Base-by-base conservation (phyloP, 257 asterid genomes). In the Gentiana macrophylla region DNA sequence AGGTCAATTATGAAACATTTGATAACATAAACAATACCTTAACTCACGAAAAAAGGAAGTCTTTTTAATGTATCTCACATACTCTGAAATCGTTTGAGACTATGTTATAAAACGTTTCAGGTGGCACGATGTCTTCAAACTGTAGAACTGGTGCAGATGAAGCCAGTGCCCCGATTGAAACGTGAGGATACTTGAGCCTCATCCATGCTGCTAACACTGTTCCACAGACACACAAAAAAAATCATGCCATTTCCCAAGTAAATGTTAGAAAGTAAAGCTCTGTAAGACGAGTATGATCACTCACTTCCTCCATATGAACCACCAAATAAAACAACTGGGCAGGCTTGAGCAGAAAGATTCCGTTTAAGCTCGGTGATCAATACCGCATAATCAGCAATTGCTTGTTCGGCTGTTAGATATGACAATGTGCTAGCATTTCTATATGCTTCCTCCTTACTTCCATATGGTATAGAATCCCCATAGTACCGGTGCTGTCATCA, bases 221-320 rank as follows among this genome's bases (percentile, higher is more conserved):
- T 66, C 33, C 62, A 68, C 6, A 66, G 32, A 57, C 44, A 60
- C 44, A 60, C 46, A 41, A 41, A 41, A 56, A 4, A 15, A 35
- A 36, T 41, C 46, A 41, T 41, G 10, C 0, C 8, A 49, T 37
- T 4, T 54, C 46, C 46, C 4, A 13, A 37, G 10, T 7, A 15
- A 34, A 34, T 12, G 37, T 34, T 5, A 32, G n/a, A 32, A 37
- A n/a, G 8, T 36, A 37, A 59, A 49, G 55, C 24, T 8, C 4
- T 32, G 12, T 49, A 5, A 56, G n/a, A 4, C 36, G 10, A n/a
- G 24, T 52, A 32, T 35, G 65, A 61, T 2, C 32, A 37, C 95
- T 77, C 72, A 91, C 96, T 91, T 79, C 98, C 98, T 60, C 96
- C 98, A 69, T 91, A 91, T 7, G 98, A 91, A 77, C 98, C 98